Evolutionary conservation across 352 stramenopile species (phyloP), one percentile per base, ranked within the genome.

Genomic region (Phytophthora pistaciae): DNA sequence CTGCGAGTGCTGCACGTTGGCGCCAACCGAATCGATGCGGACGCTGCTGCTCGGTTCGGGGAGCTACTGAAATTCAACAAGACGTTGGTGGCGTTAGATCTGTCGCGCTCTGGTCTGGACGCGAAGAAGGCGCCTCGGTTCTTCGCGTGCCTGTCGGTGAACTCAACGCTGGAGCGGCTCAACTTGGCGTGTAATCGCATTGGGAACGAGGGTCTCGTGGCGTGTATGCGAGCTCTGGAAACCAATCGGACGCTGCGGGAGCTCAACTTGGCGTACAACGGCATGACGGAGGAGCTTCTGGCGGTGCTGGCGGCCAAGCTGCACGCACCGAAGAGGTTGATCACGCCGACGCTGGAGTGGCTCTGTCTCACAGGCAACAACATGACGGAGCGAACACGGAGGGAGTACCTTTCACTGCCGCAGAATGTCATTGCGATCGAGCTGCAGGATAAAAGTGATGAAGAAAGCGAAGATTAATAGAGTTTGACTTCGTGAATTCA

Each of bases 211-310:
- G 88, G 88, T 3, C 78, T 92, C 54, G 80, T 83, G 62, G 85
- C 79, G 10, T 93, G 85, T 20, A 74, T 87, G 36, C 75, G 71
- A 2, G 78, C 84, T n/a, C 64, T 93, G 3, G 82, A 92, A 40
- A 64, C 57, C 7, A 93, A 95, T 63, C 66, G 62, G 5, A 75
- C 72, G 13, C 66, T 96, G 14, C 69, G 72, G 1, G 83, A 95
- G n/a, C 78, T 96, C 20, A 89, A 95, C 59, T 23, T 96, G n/a
- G 73, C 80, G 0, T 71, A 87, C 66, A 95, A 95, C 55, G 64
- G 72, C 16, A 91, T 96, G 66, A 93, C 87, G 0, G 88, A 96
- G 65, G 87, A 94, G 50, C 82, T 84, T 52, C 56, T 91, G 16
- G 80, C 81, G 46, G 48, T 91, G 5, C 54, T 93, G 5, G 63